Conservation (phyloP, 805 yeast species). For the Metschnikowia baotianmanensis region DNA sequence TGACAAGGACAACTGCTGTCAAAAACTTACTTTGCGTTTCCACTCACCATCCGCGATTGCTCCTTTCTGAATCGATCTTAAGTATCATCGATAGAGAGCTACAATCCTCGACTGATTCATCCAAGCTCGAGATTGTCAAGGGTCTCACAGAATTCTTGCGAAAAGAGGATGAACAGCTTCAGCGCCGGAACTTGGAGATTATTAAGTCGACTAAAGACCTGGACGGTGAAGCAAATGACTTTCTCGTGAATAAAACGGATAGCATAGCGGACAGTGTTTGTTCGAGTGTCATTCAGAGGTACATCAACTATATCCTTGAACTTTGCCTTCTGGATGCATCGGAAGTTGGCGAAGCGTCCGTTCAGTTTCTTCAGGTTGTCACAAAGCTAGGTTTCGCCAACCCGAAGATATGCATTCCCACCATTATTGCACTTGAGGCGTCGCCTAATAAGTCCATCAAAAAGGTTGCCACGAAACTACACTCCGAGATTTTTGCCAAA, state of each 20-base stretch:
- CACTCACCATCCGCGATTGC: constrained; percentile 61
- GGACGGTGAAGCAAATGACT: constrained; percentile 44
- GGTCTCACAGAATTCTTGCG: constrained; percentile 58
- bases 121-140: constrained; percentile 52
- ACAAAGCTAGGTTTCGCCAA: constrained; percentile 68
- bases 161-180: constrained; percentile 51
- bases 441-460: constrained; percentile 45
- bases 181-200: constrained; percentile 49
- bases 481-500: constrained; percentile 55
- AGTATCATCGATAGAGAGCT: constrained; percentile 52
- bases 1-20: constrained; percentile 50
- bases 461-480: constrained; percentile 50
- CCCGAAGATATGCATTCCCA: constrained; percentile 67
- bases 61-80: constrained; percentile 54
- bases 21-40: constrained; percentile 60
- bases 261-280: constrained; percentile 50
- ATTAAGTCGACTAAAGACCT: constrained; percentile 34
- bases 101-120: constrained; percentile 30
- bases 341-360: constrained; percentile 48
- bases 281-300: constrained; percentile 67
- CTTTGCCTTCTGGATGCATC: constrained; percentile 48
- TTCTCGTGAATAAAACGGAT: constrained; percentile 52
- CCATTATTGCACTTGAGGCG: constrained; percentile 66
- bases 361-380: constrained; percentile 53
- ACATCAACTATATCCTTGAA: constrained; percentile 46